Evolutionary conservation across 768 basidiomycete genomes (phyloP).

Genomic region (Tulasnella sp.): DNA sequence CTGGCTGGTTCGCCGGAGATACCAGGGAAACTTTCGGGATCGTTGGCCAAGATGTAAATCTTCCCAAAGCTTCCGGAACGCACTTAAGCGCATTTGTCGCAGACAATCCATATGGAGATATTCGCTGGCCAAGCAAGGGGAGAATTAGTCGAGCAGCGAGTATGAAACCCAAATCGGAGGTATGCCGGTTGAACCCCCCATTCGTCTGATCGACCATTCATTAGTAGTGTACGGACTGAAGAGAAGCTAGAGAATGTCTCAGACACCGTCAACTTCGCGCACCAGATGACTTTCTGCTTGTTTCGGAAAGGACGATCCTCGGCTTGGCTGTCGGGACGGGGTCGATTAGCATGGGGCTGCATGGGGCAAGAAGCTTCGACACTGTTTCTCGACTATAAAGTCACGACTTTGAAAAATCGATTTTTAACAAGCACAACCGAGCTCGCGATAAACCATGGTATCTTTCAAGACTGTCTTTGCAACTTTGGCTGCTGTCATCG

Average conservation of each 20-base stretch:
- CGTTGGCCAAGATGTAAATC: background rate
- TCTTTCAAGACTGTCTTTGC: background rate
- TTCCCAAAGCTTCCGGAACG: background rate
- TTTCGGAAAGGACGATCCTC: background rate
- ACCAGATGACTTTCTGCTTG: background rate
- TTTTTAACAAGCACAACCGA: background rate
- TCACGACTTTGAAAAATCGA: background rate
- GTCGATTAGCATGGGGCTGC: background rate
- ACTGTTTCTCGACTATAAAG: background rate
- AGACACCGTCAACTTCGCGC: background rate
- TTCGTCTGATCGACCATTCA: background rate
- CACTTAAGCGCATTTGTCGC: background rate
- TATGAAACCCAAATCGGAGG: background rate
- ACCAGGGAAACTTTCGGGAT: background rate
- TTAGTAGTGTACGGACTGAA: background rate
- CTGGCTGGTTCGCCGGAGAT: background rate
- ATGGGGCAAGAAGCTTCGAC: background rate
- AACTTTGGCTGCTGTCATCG: background rate
- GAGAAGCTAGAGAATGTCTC: background rate
- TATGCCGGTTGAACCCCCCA: background rate
- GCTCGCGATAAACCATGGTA: background rate
- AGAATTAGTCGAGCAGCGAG: background rate
- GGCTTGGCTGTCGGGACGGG: background rate
- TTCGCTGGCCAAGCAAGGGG: too few relatives aligned
- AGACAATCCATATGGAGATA: background rate